phyloP scores from a whole-genome alignment of 1,284 basidiomycete species.

The Leccinum cinnamomeum region DNA sequence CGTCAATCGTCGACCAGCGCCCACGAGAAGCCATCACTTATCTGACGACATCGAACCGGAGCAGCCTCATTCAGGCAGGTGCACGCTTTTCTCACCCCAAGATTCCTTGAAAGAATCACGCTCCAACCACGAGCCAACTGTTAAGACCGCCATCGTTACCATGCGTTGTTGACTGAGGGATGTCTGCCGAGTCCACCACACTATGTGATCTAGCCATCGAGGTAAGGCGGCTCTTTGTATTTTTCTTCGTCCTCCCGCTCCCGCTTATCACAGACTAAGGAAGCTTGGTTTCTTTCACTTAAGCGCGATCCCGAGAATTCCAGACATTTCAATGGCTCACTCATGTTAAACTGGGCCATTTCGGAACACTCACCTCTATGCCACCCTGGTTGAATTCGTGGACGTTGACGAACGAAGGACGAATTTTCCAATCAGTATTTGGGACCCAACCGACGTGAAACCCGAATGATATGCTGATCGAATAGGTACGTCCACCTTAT shows the following conservation, averaged over 20 bases:
- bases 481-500: slow-evolving; percentile 52
- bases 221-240: too few relatives aligned
- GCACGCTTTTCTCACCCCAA: too few relatives aligned
- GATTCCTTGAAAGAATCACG: too few relatives aligned
- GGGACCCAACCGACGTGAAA: slow-evolving; percentile 65
- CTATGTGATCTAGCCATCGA: too few relatives aligned
- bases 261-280: slow-evolving; percentile 58
- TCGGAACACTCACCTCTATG: slow-evolving; percentile 84
- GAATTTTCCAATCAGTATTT: slow-evolving; percentile 71
- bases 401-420: slow-evolving; percentile 84
- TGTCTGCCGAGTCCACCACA: too few relatives aligned
- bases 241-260: too few relatives aligned
- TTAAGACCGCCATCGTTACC: too few relatives aligned
- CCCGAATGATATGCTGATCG: slow-evolving; percentile 68
- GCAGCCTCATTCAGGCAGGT: too few relatives aligned
- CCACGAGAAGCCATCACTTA: too few relatives aligned
- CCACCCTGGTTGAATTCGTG: slow-evolving; percentile 90
- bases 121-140: slow-evolving; percentile 21
- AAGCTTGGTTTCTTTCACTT: slow-evolving; percentile 71
- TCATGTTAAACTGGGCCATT: slow-evolving; percentile 87
- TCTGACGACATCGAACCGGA: too few relatives aligned
- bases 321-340: slow-evolving; percentile 93
- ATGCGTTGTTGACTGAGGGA: too few relatives aligned
- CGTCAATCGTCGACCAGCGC: too few relatives aligned
- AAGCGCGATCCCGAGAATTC: slow-evolving; percentile 62